Base-by-base conservation (phyloP, 208 protist genomes). In the Naegleria fowleri region DNA sequence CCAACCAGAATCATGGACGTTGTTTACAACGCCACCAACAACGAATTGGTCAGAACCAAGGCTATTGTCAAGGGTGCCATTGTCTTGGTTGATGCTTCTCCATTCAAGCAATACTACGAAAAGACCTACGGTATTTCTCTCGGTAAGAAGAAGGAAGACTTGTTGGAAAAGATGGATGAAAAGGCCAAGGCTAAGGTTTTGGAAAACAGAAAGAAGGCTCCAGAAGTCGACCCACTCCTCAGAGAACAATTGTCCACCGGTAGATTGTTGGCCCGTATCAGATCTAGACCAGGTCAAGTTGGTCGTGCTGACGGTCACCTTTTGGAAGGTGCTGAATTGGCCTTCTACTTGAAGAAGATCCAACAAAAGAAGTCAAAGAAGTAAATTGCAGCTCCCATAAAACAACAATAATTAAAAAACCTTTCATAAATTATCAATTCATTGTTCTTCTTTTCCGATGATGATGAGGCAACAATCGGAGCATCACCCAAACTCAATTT, bases 1-100 rank as follows among this genome's bases (percentile, higher is more conserved):
- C 98, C 97, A 93, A 95, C 96, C 86, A 96, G 98, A 92, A 99
- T 99, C 92, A 90, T 99, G 83, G 97, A 98, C 92, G 98, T 99
- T n/a, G 98, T 99, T 85, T 99, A 99, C 97, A 99, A 99, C 95
- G 98, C 99, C 76, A 98, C 98, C 25, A 98, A 97, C 94, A 99
- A 99, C 97, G 99, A 99, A 96, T 96, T 99, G 52, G 98, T 99
- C 76, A 98, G 99, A 93, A 99, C 99, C 83, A 99, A 99, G 95
- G 99, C 99, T 86, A 96, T 99, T 29, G 99, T 99, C 90, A 99
- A 99, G 98, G 96, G 96, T 95, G 95, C 95, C 93, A 98, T 99
- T 93, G 96, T 99, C 55, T 93, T 97, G 91, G 95, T 99, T 91
- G 99, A 99, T 93, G 96, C 98, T 36, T 95, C 98, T 75, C 98